phyloP scores from a whole-genome alignment of 2,329 filamentous ascomycete genomes.

The Paramyrothecium roridum region DNA sequence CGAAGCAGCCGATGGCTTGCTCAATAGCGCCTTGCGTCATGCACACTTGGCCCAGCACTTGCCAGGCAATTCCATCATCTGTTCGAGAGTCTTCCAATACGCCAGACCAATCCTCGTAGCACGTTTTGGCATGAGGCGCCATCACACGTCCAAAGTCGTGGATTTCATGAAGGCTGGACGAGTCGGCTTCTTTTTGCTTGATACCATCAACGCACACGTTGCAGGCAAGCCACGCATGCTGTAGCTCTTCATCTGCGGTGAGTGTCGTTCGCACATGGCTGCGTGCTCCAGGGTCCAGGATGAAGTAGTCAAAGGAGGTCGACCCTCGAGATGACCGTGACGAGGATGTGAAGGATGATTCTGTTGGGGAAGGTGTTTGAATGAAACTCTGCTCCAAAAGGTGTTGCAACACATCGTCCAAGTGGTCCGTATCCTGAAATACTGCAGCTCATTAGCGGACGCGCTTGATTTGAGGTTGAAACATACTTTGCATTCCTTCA shows the following conservation, averaged over 20 bases:
- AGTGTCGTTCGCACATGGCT: conserved; percentile 15
- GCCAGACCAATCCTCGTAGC: conserved; percentile 19
- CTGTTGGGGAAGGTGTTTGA: conserved; percentile 11
- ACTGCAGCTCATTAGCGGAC: conserved; percentile 2
- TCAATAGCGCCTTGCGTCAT: conserved; percentile 19
- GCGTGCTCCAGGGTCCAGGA: conserved; percentile 17
- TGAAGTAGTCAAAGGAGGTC: conserved; percentile 14
- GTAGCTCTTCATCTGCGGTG: conserved; percentile 11
- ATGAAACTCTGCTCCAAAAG: conserved; percentile 20
- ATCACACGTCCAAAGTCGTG: conserved; percentile 20
- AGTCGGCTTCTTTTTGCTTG: conserved; percentile 11
- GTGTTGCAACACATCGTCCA: conserved; percentile 18
- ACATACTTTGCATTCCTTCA: conserved; percentile 11
- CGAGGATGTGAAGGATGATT: conserved; percentile 9
- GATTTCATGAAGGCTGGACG: conserved; percentile 14
- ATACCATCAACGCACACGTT: conserved; percentile 18
- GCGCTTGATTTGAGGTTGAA: too few species aligned
- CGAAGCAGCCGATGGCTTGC: conserved; percentile 21
- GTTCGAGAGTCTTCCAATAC: conserved; percentile 15
- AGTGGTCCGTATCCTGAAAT: conserved; percentile 11
- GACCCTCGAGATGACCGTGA: conserved; percentile 10
- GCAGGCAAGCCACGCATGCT: conserved; percentile 20
- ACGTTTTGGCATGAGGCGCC: conserved; percentile 20
- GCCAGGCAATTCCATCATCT: conserved; percentile 33
- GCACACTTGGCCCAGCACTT: conserved; percentile 27